Conservation (phyloP, 2,329 filamentous ascomycete genomes). For the Trichoderma lentiforme region DNA sequence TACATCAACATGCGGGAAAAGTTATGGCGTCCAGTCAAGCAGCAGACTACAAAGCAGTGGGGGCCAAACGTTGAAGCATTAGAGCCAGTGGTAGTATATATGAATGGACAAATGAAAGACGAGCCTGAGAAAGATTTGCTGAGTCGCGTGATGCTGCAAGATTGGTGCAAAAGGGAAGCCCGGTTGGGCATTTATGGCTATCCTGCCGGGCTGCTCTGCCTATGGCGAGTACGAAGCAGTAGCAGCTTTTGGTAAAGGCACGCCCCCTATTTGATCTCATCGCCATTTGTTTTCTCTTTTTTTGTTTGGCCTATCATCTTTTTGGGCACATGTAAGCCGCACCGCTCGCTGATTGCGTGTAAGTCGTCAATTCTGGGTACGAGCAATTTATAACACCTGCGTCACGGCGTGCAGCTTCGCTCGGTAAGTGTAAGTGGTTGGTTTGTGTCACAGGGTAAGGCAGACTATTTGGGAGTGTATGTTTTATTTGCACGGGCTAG, state of each 20-base stretch:
- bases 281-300: not conserved
- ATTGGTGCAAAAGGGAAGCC: constrained; percentile 1
- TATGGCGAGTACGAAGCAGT: not conserved
- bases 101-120: not conserved
- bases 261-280: not conserved
- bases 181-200: constrained; percentile 5
- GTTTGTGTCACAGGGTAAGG: not conserved
- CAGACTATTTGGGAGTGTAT: not conserved
- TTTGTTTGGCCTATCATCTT: not conserved
- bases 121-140: not conserved
- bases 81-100: not conserved
- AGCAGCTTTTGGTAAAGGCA: not conserved
- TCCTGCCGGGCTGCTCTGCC: not conserved
- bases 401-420: not conserved
- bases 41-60: not conserved
- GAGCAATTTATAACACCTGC: not conserved
- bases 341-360: not conserved
- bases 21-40: not conserved
- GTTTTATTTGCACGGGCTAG: no score
- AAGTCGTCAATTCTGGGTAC: not conserved
- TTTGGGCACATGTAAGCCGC: not conserved
- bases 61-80: not conserved
- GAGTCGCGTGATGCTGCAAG: constrained; percentile 16
- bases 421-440: not conserved
- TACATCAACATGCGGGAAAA: not conserved